Base-by-base conservation (phyloP, 139 green algal genomes). In the Chlamydomonas eustigma region DNA sequence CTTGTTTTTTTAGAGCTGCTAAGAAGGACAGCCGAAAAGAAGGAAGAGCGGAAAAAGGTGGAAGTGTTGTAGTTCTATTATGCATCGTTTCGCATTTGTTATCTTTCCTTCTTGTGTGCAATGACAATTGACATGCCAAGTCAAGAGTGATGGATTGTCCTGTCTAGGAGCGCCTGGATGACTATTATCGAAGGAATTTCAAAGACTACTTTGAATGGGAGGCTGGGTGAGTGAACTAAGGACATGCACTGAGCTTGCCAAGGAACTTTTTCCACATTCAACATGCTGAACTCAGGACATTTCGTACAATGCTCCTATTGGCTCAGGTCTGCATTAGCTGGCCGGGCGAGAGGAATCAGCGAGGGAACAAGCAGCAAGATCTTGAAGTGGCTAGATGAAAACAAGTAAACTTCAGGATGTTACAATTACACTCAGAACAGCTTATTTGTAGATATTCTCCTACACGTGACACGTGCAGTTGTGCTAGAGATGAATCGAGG, bases 1-100 rank as follows among this genome's bases (percentile, higher is more conserved):
- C 52, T 68, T 68, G 52, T 68, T 8, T 22, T 4, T 68, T 25
- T 28, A 68, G 52, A 68, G 52, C 52, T 68, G 6, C 52, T 68
- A 28, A 68, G 18, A 28, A 8, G 22, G 6, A 68, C 52, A 25
- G 18, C 6, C 22, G 52, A 68, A 28, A 68, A 68, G 52, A 68
- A 68, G 52, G 52, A 68, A 6, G 52, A 68, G 18, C 6, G 52
- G 4, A 68, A 68, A 31, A 68, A 68, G 52, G 52, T 68, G 18
- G 18, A 8, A 37, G 52, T 37, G 12, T 8, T 6, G 12, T 6
- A 68, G 6, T 33, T 68, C 4, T 31, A 28, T 37, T 28, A 68
- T 33, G 52, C 18, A 31, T 68, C 34, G 4, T 37, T 22, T 4
- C 32, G 52, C n/a, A 35, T 37, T 6, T 68, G 52, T 22, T 6